These are phyloP conservation scores for Nidula microcarpa DNA, from an alignment of 768 basidiomycete genomes.

Conservation along the genomic window DNA sequence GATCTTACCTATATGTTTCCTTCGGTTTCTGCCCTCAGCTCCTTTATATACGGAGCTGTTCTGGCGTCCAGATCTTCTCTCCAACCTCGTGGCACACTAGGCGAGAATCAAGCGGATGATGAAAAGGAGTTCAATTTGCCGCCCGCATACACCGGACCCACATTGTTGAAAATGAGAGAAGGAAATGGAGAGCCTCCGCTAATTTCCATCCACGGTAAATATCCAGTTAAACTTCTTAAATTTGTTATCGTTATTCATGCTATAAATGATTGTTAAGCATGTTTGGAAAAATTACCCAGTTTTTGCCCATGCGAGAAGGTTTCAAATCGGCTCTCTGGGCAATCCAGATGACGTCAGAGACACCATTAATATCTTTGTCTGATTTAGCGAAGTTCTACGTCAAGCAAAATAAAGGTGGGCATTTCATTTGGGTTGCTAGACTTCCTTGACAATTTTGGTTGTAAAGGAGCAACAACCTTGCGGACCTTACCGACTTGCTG, in stretches of 20 bases:
- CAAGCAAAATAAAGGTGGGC: background rate
- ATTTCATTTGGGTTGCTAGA: background rate
- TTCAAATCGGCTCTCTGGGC: conserved; percentile 10
- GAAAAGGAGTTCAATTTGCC: background rate
- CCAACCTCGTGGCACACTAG: background rate
- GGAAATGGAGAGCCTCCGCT: conserved; percentile 4
- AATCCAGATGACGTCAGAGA: conserved; percentile 10
- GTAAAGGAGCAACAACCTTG: conserved; percentile 5
- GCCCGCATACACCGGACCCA: background rate
- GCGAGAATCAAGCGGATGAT: background rate
- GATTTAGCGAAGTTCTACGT: conserved; percentile 7
- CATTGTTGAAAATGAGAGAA: conserved; percentile 1
- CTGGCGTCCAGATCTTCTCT: background rate
- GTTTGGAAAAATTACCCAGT: background rate
- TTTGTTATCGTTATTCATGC: background rate
- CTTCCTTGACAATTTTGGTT: background rate
- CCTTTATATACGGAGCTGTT: background rate
- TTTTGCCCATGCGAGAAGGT: background rate
- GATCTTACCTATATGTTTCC: background rate
- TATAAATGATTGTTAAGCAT: background rate
- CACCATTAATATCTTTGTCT: conserved; percentile 3
- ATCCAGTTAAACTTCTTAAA: background rate
- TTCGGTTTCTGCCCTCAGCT: background rate
- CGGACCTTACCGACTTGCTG: conserved; percentile 10
- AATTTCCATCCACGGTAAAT: conserved; percentile 1